A percentile compares a stretch with the other conserved stretches of the same genome.
phyloP scores from a whole-genome alignment of 805 yeast genomes.

The Wickerhamiella siamensis region DNA sequence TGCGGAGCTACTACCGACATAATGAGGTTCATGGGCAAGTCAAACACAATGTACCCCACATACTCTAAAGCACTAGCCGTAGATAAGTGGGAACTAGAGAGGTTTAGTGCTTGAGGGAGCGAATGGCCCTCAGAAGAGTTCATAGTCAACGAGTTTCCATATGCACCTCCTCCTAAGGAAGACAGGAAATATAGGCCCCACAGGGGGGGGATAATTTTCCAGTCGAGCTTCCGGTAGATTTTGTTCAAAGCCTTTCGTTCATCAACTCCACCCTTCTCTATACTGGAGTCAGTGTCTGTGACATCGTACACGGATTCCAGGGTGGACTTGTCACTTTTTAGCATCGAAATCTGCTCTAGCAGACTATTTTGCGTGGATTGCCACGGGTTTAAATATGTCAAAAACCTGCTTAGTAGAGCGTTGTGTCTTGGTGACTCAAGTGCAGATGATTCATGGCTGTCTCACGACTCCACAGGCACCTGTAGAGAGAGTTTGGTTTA shows the following conservation, averaged over 20 bases:
- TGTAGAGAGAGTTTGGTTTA: not conserved
- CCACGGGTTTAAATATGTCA: too few species aligned
- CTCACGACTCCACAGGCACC: not conserved
- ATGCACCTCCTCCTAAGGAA: constrained; percentile 63
- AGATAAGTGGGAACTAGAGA: constrained; percentile 44
- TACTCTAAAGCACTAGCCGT: constrained; percentile 69
- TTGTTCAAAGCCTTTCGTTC: constrained; percentile 23
- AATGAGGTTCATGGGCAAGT: constrained; percentile 72
- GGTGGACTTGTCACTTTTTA: too few species aligned
- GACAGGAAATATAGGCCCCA: constrained; percentile 70
- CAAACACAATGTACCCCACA: constrained; percentile 73
- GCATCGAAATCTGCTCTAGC: too few species aligned
- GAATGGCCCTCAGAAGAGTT: constrained; percentile 50
- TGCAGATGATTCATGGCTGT: not conserved
- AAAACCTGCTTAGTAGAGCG: too few species aligned
- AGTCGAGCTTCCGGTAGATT: constrained; percentile 45
- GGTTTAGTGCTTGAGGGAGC: constrained; percentile 34
- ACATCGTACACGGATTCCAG: too few species aligned
- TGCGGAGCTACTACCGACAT: constrained; percentile 81
- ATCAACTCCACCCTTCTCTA: not conserved
- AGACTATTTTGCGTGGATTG: too few species aligned
- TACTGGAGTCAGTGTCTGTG: not conserved
- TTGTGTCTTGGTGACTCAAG: not conserved
- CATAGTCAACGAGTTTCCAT: constrained; percentile 73
- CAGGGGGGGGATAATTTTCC: constrained; percentile 63